Evolutionary conservation across 305 asterid genomes (phyloP).

Genomic region (Vinca major): DNA sequence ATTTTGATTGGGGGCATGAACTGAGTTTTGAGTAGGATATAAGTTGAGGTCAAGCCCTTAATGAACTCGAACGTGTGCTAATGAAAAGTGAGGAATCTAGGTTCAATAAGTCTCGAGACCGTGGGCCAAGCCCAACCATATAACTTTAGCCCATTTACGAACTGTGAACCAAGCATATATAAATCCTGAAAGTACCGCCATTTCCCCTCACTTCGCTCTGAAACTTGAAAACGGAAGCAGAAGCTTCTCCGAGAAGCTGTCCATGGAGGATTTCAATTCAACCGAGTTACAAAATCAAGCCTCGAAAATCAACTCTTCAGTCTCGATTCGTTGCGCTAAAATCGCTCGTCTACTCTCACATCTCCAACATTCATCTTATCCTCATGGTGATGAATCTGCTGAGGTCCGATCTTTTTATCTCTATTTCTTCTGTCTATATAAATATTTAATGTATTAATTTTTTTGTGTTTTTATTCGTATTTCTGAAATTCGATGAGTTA

Average conservation of each 20-base stretch:
- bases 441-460: too few species aligned
- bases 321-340: conserved; percentile 5
- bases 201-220: not conserved
- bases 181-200: not conserved
- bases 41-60: too few species aligned
- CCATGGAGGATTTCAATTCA: conserved; percentile 3
- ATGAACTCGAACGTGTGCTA: too few species aligned
- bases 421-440: not conserved
- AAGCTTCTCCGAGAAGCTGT: not conserved
- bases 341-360: not conserved
- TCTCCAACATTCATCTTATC: not conserved
- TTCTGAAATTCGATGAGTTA: not conserved
- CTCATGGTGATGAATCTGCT: not conserved
- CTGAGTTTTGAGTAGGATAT: too few species aligned
- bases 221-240: not conserved
- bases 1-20: too few species aligned
- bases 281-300: not conserved
- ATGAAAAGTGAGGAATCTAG: too few species aligned
- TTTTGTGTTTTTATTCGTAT: not conserved
- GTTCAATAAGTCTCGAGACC: too few species aligned
- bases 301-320: not conserved
- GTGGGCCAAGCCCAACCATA: too few species aligned
- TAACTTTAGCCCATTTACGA: not conserved
- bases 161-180: not conserved
- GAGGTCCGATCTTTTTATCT: not conserved